Evolutionary conservation across 306 rosid species (phyloP).

Genomic region (Leucaena leucocephala): DNA sequence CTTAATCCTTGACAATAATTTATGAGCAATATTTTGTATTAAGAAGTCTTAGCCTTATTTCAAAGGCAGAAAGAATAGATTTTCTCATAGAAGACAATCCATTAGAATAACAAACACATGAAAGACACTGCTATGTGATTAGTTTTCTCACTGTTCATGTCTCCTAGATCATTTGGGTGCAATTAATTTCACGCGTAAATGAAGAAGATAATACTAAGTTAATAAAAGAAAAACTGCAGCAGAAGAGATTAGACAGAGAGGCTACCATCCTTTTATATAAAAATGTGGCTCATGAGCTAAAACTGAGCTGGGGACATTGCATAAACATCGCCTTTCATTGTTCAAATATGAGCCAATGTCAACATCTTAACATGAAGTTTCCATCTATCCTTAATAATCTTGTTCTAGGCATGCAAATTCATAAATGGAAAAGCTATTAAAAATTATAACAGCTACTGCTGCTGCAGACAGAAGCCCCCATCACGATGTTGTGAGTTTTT

Average conservation of each 20-base stretch:
- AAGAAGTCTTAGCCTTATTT: not conserved
- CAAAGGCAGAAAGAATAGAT: not conserved
- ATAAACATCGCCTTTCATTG: slow-evolving; percentile 26
- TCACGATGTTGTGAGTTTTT: slow-evolving; percentile 22
- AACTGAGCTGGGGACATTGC: slow-evolving; percentile 37
- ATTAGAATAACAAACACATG: not conserved
- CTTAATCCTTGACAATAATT: no score
- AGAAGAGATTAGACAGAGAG: not conserved
- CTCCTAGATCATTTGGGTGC: not conserved
- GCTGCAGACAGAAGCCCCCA: slow-evolving; percentile 23
- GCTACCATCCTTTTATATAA: not conserved
- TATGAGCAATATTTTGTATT: not conserved
- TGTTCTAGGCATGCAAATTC: slow-evolving; percentile 32
- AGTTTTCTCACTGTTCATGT: not conserved
- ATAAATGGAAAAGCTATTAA: slow-evolving; percentile 17
- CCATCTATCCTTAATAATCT: slow-evolving; percentile 16
- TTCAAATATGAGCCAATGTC: not conserved
- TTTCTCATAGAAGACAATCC: not conserved
- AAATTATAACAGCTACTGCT: slow-evolving; percentile 14
- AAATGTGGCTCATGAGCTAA: slow-evolving; percentile 25
- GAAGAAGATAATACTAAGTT: not conserved
- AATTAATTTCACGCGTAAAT: slow-evolving; percentile 34
- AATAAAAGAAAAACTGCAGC: not conserved
- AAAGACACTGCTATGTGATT: not conserved
- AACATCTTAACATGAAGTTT: slow-evolving; percentile 14